These are phyloP conservation scores for Lasiosphaeria hispida DNA, from an alignment of 495 filamentous ascomycete species.

Conservation along the genomic window DNA sequence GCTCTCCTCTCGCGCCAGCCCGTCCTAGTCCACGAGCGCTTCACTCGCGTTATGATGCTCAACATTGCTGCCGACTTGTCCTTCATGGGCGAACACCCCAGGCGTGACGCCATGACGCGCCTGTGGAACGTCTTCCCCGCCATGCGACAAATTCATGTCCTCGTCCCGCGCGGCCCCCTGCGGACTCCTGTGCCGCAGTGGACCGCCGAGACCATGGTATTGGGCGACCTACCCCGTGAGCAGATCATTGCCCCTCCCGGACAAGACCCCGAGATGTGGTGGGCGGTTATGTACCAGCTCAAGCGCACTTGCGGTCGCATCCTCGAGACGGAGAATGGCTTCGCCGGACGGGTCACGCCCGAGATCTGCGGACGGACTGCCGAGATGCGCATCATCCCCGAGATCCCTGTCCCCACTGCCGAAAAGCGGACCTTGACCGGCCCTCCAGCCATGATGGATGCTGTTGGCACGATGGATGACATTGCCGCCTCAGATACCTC, in stretches of 20 bases:
- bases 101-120: conserved; percentile 9
- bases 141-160: conserved; percentile 13
- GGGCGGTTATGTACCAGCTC: conserved; percentile 16
- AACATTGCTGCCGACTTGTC: conserved; percentile 21
- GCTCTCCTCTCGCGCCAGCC: too few relatives aligned
- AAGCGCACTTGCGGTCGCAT: conserved; percentile 10
- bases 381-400: too few relatives aligned
- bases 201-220: conserved; percentile 8
- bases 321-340: too few relatives aligned
- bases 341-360: too few relatives aligned
- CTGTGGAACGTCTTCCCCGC: conserved; percentile 17
- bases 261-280: conserved; percentile 15
- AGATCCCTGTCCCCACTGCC: too few relatives aligned
- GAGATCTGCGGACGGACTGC: too few relatives aligned
- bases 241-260: conserved; percentile 12
- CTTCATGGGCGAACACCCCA: conserved; percentile 11
- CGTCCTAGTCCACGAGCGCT: too few relatives aligned
- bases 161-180: conserved; percentile 15
- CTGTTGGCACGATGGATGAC: too few relatives aligned
- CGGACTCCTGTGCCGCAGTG: neutral
- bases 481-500: too few relatives aligned
- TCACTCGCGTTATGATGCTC: conserved; percentile 5
- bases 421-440: too few relatives aligned
- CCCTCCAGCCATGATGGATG: too few relatives aligned
- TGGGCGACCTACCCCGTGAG: neutral